A percentile compares a stretch with the other conserved stretches of the same genome.
These are phyloP conservation scores for Solanum sejunctum DNA, from an alignment of 257 asterid genomes.

Conservation along the genomic window DNA sequence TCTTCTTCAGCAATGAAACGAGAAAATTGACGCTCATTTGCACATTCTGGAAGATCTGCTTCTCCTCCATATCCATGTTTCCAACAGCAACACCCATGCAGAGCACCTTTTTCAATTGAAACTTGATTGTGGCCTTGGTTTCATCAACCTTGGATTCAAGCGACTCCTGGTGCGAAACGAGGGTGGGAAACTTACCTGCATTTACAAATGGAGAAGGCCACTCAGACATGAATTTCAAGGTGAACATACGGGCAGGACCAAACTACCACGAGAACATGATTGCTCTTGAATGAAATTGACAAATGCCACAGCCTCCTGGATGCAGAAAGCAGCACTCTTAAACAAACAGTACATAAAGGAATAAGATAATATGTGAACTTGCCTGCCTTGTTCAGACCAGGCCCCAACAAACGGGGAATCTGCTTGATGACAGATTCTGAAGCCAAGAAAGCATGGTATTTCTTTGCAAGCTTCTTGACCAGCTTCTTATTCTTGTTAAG, in stretches of 20 bases:
- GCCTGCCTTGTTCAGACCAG: slow-evolving; percentile 11
- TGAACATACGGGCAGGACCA: not conserved
- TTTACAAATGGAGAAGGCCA: not conserved
- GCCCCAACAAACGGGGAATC: slow-evolving; percentile 5
- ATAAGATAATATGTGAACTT: not conserved
- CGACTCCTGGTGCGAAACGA: slow-evolving; percentile 6
- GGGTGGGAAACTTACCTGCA: slow-evolving; percentile 9
- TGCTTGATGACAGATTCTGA: slow-evolving; percentile 1
- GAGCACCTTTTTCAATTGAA: slow-evolving; percentile 3
- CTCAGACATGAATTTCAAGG: not conserved
- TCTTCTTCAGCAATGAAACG: slow-evolving; percentile 9
- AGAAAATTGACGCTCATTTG: slow-evolving; percentile 9
- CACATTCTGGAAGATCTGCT: not conserved
- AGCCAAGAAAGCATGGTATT: slow-evolving; percentile 1
- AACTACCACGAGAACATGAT: not conserved
- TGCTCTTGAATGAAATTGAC: not conserved
- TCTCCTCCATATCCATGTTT: slow-evolving; percentile 1
- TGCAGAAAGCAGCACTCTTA: not conserved
- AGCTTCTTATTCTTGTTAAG: slow-evolving; percentile 44
- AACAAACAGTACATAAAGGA: not conserved
- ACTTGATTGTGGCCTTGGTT: slow-evolving; percentile 4
- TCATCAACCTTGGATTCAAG: slow-evolving; percentile 9
- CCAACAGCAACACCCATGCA: slow-evolving; percentile 4
- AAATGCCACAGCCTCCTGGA: not conserved
- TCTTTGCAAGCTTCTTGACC: slow-evolving; percentile 58